Evolutionary conservation across 1,284 basidiomycete genomes (phyloP).

Genomic region (Apiotrichum siamense): DNA sequence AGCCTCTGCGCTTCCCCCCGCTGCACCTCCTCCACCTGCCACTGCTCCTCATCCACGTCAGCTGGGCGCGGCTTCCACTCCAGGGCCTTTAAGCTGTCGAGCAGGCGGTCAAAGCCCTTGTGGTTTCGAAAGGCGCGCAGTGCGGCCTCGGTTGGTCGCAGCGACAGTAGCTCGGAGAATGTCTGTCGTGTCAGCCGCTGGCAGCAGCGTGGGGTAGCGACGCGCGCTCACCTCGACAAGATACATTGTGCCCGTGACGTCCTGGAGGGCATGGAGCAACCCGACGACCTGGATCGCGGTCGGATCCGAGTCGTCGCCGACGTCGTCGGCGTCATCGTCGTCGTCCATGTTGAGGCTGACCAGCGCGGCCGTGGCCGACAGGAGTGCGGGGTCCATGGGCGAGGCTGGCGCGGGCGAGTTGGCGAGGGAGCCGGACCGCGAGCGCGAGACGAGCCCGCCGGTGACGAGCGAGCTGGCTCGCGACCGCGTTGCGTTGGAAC

Average conservation of each 20-base stretch:
- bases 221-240: constrained; percentile 34
- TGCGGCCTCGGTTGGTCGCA: constrained; percentile 18
- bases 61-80: constrained; percentile 18
- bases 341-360: background rate
- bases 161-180: constrained; percentile 34
- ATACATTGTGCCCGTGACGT: constrained; percentile 25
- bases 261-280: constrained; percentile 23
- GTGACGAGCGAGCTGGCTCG: background rate
- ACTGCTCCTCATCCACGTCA: constrained; percentile 22
- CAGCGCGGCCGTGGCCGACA: background rate
- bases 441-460: no score
- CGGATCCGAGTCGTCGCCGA: constrained; percentile 27
- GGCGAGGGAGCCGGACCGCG: background rate
- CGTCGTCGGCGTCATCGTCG: constrained; percentile 17
- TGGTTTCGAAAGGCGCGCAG: constrained; percentile 22
- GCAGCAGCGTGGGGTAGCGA: background rate
- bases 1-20: constrained; percentile 36
- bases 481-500: background rate
- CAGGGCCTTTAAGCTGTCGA: constrained; percentile 20
- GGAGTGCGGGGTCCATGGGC: background rate
- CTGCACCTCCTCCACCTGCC: constrained; percentile 40
- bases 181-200: constrained; percentile 19
- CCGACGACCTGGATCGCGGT: constrained; percentile 26
- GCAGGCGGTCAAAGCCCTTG: constrained; percentile 24
- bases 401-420: background rate